Evolutionary conservation across 495 filamentous ascomycete species (phyloP).

Genomic region (Antarctomyces pellizariae): DNA sequence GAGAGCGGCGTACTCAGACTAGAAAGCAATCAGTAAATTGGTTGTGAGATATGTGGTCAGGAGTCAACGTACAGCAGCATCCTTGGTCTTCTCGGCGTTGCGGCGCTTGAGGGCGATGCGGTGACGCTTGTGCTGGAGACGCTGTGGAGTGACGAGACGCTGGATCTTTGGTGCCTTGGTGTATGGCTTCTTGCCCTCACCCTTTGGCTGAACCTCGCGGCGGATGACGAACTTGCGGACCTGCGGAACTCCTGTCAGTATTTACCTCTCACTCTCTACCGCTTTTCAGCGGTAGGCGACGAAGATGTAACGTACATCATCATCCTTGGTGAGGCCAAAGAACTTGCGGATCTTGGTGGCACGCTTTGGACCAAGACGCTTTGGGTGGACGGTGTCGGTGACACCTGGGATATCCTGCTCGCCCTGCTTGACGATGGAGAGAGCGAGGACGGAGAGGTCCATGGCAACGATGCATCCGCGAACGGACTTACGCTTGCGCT

Average conservation of each 20-base stretch:
- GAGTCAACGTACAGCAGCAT: constrained; percentile 70
- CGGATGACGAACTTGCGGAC: constrained; percentile 98
- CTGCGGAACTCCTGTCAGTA: constrained; percentile 20
- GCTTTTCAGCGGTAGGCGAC: constrained; percentile 24
- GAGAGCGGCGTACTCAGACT: constrained; percentile 85
- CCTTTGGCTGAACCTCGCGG: constrained; percentile 85
- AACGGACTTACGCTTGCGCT: constrained; percentile 97
- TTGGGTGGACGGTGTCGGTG: constrained; percentile 90
- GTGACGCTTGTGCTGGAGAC: constrained; percentile 98
- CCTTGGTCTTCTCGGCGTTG: constrained; percentile 78
- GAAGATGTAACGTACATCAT: constrained; percentile 73
- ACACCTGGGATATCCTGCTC: constrained; percentile 80
- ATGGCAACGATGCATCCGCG: constrained; percentile 92
- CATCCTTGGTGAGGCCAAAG: constrained; percentile 98
- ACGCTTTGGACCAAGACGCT: constrained; percentile 95
- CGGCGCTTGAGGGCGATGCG: constrained; percentile 92
- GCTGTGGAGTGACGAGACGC: constrained; percentile 96
- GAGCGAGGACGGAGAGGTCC: constrained; percentile 82
- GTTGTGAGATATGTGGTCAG: not conserved
- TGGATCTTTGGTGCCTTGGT: constrained; percentile 99
- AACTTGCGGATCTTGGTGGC: constrained; percentile 98
- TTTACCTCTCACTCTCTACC: constrained; percentile 12
- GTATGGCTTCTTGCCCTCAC: constrained; percentile 87
- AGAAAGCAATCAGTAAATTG: constrained; percentile 17
- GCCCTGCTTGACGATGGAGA: constrained; percentile 91